phyloP scores from a whole-genome alignment of 257 asterid species.

The Solanum dulcamara region DNA sequence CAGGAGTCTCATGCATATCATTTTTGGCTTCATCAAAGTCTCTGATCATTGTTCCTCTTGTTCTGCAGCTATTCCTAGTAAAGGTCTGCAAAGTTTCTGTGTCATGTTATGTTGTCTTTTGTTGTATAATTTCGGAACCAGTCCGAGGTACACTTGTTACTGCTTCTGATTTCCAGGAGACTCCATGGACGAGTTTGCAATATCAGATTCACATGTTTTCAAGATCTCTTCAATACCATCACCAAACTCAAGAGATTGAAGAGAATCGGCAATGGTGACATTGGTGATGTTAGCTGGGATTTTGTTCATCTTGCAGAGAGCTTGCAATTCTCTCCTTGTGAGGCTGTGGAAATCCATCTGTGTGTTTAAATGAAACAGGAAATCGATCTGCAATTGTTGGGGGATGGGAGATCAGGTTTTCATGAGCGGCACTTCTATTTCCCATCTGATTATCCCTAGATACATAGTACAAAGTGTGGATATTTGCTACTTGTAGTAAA shows the following conservation, averaged over 20 bases:
- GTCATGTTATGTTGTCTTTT: slow-evolving; percentile 22
- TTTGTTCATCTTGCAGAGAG: slow-evolving; percentile 63
- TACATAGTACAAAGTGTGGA: not conserved
- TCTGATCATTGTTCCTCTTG: slow-evolving; percentile 21
- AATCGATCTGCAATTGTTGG: not conserved
- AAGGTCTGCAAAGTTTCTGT: slow-evolving; percentile 15
- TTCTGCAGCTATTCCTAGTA: slow-evolving; percentile 29
- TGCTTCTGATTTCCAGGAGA: slow-evolving; percentile 30
- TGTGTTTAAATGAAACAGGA: not conserved
- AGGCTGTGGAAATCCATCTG: slow-evolving; percentile 54
- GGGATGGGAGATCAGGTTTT: not conserved
- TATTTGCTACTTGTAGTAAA: not conserved
- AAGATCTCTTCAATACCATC: slow-evolving; percentile 60
- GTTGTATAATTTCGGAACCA: slow-evolving; percentile 34
- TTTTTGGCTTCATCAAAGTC: slow-evolving; percentile 7
- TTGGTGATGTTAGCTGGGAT: slow-evolving; percentile 62
- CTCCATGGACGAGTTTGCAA: slow-evolving; percentile 33
- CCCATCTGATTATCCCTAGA: not conserved
- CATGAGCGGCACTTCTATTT: not conserved
- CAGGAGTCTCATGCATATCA: slow-evolving; percentile 12
- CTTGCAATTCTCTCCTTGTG: slow-evolving; percentile 60
- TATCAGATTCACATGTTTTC: slow-evolving; percentile 27
- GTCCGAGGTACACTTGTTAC: slow-evolving; percentile 44
- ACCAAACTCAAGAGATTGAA: slow-evolving; percentile 2
- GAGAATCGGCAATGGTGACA: slow-evolving; percentile 55